Evolutionary conservation across 192 early-diverging fungal genomes (phyloP).

Genomic region (Piromyces finnis): DNA sequence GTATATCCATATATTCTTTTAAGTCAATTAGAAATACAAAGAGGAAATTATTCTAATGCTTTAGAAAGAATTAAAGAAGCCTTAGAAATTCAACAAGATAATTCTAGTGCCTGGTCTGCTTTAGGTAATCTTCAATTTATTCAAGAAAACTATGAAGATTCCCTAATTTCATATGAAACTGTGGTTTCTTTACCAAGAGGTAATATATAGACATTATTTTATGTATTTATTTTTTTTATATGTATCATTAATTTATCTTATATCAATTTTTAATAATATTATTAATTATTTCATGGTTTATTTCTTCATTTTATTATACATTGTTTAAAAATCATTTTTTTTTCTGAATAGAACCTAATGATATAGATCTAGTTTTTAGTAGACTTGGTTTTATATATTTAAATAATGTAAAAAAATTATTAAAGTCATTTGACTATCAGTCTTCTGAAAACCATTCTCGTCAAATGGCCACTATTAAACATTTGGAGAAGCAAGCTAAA

Average conservation of each 20-base stretch:
- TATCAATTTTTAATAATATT: no score
- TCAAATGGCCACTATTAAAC: background rate
- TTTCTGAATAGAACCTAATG: no score
- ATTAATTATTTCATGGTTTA: no score
- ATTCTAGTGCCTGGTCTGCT: constrained; percentile 29
- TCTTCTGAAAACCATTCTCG: constrained; percentile 8
- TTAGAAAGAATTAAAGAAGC: constrained; percentile 18
- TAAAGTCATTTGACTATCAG: background rate
- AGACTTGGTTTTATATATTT: constrained; percentile 30
- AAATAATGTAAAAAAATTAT: background rate
- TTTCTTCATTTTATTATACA: no score
- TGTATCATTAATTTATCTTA: no score
- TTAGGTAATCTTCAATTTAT: constrained; percentile 22
- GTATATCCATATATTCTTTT: constrained; percentile 21
- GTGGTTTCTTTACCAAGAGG: constrained; percentile 23
- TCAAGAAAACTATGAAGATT: constrained; percentile 18
- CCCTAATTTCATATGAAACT: constrained; percentile 28
- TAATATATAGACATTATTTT: no score
- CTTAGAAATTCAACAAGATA: constrained; percentile 25
- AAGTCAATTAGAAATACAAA: constrained; percentile 22
- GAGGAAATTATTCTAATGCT: constrained; percentile 14
- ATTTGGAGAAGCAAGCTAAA: constrained; percentile 11
- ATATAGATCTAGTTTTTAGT: constrained; percentile 22
- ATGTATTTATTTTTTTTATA: no score
- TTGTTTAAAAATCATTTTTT: no score